Evolutionary conservation across 78 protist species (phyloP).

Genomic region (Dictyostelium discoideum): dicty_2.7 NC_007090.3:2358501-2359000

Average conservation of each 20-base stretch:
- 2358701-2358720: neutral
- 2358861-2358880: constrained; percentile 47
- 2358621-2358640: neutral
- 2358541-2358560: no score
- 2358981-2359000: constrained; percentile 85
- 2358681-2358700: constrained; percentile 67
- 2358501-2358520: neutral
- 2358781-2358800: neutral
- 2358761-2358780: neutral
- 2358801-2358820: neutral
- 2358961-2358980: constrained; percentile 85
- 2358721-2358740: neutral
- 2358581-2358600: neutral
- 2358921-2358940: constrained; percentile 79
- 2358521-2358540: neutral
- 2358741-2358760: no score
- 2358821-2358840: neutral
- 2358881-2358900: constrained; percentile 57
- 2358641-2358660: constrained; percentile 39
- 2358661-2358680: constrained; percentile 37
- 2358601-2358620: neutral
- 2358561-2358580: neutral
- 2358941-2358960: constrained; percentile 82
- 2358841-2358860: constrained; percentile 80
- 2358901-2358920: constrained; percentile 74